Evolutionary conservation across 768 basidiomycete genomes (phyloP), one percentile per base, ranked within the genome.

Genomic region (Pisolithus tinctorius): DNA sequence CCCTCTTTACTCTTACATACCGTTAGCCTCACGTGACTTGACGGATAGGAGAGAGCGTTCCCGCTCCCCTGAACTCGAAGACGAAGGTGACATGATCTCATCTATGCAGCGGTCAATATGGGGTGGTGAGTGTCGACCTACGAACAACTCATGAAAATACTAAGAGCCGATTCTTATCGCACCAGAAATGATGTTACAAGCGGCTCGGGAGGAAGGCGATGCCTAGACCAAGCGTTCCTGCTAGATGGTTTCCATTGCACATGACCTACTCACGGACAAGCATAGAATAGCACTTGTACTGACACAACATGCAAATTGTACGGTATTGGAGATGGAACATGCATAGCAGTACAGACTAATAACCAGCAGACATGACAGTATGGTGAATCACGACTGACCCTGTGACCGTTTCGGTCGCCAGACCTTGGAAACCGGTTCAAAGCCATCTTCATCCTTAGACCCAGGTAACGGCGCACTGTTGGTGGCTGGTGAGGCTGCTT

Each of bases 31-130:
- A 40, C 9, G 9, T 52, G 37, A 51, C 51, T 38, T 50, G 38
- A 20, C 23, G 30, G 23, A 5, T 23, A 55, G 47, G 54, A 54
- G 59, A 27, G 57, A 57, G 41, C 42, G 45, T 25, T 56, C 55
- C 23, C 45, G 45, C 17, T 56, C 55, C 23, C 45, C 51, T 14
- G 55, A 50, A 10, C 50, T 56, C 2, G 63, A 46, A n/a, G 45
- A 51, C 29, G 60, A 50, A 30, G 50, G 55, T 6, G 70, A 77
- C 51, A 71, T 84, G 20, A 64, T 82, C 17, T 73, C 75, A 17
- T 77, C 83, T 10, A 77, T 85, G 69, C 76, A 83, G 54, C 77
- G 74, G 53, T 85, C 84, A n/a, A 72, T 80, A 47, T 87, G 86
- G 86, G 80, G 81, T 60, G 84, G 85, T 84, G 58, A 59, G 83